Conservation (phyloP, 768 basidiomycete genomes). For the Solioccasus polychromus region DNA sequence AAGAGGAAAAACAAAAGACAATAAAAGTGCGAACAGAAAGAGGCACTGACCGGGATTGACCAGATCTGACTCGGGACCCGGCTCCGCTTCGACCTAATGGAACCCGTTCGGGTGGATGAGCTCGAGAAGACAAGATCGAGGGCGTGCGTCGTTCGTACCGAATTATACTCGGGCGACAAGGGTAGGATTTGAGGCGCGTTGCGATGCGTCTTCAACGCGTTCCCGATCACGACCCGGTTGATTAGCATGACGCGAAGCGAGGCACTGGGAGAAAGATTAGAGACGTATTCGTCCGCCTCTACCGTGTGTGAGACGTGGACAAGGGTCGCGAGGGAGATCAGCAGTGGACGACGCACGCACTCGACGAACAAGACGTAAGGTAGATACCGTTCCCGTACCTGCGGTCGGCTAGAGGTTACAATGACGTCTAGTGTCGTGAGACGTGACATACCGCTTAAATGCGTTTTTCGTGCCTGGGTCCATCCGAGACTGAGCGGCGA, state of each 20-base stretch:
- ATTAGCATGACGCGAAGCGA: slow-evolving; percentile 14
- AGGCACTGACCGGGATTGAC: slow-evolving; percentile 9
- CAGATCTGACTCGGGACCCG: slow-evolving; percentile 13
- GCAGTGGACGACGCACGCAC: slow-evolving; percentile 1
- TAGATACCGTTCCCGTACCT: slow-evolving; percentile 16
- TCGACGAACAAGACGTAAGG: slow-evolving; percentile 13
- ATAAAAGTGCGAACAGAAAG: not conserved
- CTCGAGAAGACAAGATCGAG: no score
- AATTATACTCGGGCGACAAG: slow-evolving; percentile 4
- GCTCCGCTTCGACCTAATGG: slow-evolving; percentile 12
- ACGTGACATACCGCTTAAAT: slow-evolving; percentile 13
- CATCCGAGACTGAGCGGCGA: slow-evolving; percentile 4
- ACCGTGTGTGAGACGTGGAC: slow-evolving; percentile 4
- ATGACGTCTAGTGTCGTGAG: not conserved
- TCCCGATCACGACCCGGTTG: slow-evolving; percentile 7
- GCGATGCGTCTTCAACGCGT: slow-evolving; percentile 7
- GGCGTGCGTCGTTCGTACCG: no score
- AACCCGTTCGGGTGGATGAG: not conserved
- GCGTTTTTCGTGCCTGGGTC: slow-evolving; percentile 12
- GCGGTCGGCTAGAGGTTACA: not conserved
- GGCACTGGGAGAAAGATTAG: slow-evolving; percentile 8
- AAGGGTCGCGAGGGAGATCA: not conserved
- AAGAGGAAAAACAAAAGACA: not conserved
- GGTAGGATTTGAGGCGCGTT: slow-evolving; percentile 13
- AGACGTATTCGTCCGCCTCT: slow-evolving; percentile 18